These are phyloP conservation scores for Dryas integrifolia DNA, from an alignment of 331 rosid species.

Conservation along the genomic window DNA sequence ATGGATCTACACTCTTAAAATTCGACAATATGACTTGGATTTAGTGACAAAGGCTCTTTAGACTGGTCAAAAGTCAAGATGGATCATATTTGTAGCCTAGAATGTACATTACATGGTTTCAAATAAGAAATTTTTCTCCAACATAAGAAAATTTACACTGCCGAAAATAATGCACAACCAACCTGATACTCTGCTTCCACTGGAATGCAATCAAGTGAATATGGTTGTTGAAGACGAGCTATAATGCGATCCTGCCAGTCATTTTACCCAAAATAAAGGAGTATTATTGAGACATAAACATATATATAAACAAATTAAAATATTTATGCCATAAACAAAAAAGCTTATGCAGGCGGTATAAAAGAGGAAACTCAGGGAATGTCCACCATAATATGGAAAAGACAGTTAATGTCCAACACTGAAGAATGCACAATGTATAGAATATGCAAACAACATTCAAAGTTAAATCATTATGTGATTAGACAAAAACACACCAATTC, in stretches of 20 bases:
- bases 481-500: neutral
- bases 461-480: neutral
- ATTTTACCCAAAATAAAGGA: neutral
- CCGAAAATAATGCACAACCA: slow-evolving; percentile 7
- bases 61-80: neutral
- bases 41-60: neutral
- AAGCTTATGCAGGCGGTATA: neutral
- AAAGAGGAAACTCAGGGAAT: neutral
- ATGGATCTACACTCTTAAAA: neutral
- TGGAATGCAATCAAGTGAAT: slow-evolving; percentile 89
- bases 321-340: neutral
- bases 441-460: neutral
- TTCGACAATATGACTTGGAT: neutral
- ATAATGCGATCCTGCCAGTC: slow-evolving; percentile 78
- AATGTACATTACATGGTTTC: neutral
- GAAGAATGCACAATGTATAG: neutral
- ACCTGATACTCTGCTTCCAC: slow-evolving; percentile 98
- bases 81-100: neutral
- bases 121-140: neutral
- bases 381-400: neutral
- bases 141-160: neutral
- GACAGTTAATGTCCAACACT: too few relatives aligned
- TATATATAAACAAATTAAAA: neutral
- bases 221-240: slow-evolving; percentile 94
- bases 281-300: neutral